Evolutionary conservation across 2,329 filamentous ascomycete species (phyloP).

Genomic region (Aspergillus sclerotialis): DNA sequence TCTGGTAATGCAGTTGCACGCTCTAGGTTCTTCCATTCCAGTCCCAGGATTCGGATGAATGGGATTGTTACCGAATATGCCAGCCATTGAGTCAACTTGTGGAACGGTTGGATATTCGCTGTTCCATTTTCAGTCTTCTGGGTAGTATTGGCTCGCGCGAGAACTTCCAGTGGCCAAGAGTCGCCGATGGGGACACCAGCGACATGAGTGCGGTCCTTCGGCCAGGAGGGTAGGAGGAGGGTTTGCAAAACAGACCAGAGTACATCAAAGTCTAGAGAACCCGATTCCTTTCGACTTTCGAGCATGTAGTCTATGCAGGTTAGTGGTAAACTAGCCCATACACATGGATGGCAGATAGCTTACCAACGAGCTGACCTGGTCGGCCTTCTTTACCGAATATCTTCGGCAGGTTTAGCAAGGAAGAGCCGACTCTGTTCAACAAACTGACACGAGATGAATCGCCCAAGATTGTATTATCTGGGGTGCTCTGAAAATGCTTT

Average conservation of each 20-base stretch:
- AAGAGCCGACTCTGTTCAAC: conserved; percentile 37
- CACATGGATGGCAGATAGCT: conserved; percentile 6
- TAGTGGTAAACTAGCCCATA: neutral
- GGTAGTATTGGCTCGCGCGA: conserved; percentile 5
- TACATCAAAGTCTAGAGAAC: conserved; percentile 29
- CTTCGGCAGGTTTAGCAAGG: conserved; percentile 30
- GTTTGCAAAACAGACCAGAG: conserved; percentile 41
- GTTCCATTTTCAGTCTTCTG: conserved; percentile 6
- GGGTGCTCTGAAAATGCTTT: conserved; percentile 39
- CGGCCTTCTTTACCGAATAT: conserved; percentile 40
- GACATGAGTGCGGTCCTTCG: conserved; percentile 37
- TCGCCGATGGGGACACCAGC: conserved; percentile 42
- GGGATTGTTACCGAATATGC: conserved; percentile 66
- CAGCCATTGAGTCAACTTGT: conserved; percentile 66
- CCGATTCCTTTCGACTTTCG: conserved; percentile 15
- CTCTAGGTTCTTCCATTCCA: conserved; percentile 46
- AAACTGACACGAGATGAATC: conserved; percentile 38
- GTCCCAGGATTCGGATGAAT: conserved; percentile 47
- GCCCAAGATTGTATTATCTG: conserved; percentile 42
- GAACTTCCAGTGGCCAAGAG: conserved; percentile 40
- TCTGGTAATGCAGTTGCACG: conserved; percentile 63
- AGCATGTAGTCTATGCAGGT: conserved; percentile 35
- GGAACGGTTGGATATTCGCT: conserved; percentile 46
- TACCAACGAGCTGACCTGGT: conserved; percentile 45
- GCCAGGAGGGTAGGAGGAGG: conserved; percentile 45